These are phyloP conservation scores for Cyberlindnera galapagoensis DNA, from an alignment of 805 yeast genomes.

Conservation along the genomic window DNA sequence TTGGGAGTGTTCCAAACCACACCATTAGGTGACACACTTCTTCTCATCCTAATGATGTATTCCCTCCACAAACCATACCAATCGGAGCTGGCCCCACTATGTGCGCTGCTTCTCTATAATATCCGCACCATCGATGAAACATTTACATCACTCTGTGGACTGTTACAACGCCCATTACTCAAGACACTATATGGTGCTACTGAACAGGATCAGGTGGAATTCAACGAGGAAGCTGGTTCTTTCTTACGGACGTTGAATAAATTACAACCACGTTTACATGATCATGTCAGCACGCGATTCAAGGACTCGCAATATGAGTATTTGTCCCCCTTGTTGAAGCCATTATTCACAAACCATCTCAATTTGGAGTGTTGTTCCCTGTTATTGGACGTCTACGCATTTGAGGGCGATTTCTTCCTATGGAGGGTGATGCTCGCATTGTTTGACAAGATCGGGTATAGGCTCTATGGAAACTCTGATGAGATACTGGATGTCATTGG, in stretches of 20 bases:
- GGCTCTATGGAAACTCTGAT: conserved; percentile 42
- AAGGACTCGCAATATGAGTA: conserved; percentile 36
- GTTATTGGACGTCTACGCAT: conserved; percentile 51
- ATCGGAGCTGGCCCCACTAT: conserved; percentile 31
- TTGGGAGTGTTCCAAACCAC: conserved; percentile 30
- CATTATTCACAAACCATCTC: conserved; percentile 40
- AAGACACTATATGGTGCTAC: conserved; percentile 26
- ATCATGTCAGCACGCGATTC: conserved; percentile 40
- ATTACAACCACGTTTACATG: conserved; percentile 37
- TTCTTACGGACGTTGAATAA: conserved; percentile 41
- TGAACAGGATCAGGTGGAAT: conserved; percentile 11
- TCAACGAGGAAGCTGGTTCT: conserved; percentile 36
- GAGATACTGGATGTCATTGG: conserved; percentile 41
- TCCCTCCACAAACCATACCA: conserved; percentile 24
- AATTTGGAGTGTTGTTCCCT: conserved; percentile 41
- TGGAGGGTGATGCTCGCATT: conserved; percentile 48
- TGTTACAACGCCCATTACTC: conserved; percentile 30
- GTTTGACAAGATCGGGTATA: conserved; percentile 40
- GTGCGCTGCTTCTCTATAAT: conserved; percentile 35
- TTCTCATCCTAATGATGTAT: conserved; percentile 29
- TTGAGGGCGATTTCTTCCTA: conserved; percentile 55
- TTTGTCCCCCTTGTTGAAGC: conserved; percentile 36
- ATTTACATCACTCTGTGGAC: conserved; percentile 33
- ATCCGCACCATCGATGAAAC: conserved; percentile 30
- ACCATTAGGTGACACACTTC: conserved; percentile 27